Conservation (phyloP, 1,284 basidiomycete species). For the Tilletia horrida region DNA sequence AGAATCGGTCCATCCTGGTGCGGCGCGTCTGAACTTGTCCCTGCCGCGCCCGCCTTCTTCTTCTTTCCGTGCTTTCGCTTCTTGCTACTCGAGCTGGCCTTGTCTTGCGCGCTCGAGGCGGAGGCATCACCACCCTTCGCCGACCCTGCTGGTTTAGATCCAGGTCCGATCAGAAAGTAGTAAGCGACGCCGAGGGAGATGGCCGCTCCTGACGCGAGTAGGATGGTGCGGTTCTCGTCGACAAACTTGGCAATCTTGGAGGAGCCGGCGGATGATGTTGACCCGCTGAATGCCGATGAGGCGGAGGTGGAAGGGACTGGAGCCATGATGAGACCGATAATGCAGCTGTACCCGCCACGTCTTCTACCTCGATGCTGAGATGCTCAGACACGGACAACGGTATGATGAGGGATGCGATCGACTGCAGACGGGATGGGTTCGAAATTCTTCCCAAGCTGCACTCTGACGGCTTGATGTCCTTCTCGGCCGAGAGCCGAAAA, state of each 20-base stretch:
- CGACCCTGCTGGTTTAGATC: constrained; percentile 16
- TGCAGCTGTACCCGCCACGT: too few relatives aligned
- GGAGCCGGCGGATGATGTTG: constrained; percentile 8
- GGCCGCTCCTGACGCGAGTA: constrained; percentile 44
- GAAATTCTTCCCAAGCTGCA: too few relatives aligned
- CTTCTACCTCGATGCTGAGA: too few relatives aligned
- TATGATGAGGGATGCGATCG: too few relatives aligned
- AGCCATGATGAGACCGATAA: constrained; percentile 14
- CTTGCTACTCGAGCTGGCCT: constrained; percentile 34
- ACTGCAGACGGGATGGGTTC: too few relatives aligned
- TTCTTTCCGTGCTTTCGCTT: constrained; percentile 47
- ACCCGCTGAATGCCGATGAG: constrained; percentile 13
- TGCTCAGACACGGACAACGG: too few relatives aligned
- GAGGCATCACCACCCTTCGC: constrained; percentile 25
- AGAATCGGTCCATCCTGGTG: constrained; percentile 42
- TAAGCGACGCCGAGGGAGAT: constrained; percentile 40
- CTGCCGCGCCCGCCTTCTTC: constrained; percentile 26
- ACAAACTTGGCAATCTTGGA: constrained; percentile 31
- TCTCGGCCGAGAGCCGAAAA: too few relatives aligned
- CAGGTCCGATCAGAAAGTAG: constrained; percentile 32
- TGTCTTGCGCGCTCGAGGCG: constrained; percentile 34
- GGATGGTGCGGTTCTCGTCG: constrained; percentile 48
- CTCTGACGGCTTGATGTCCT: too few relatives aligned
- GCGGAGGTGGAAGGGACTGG: constrained; percentile 6
- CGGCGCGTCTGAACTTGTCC: constrained; percentile 19